Evolutionary conservation across 1,284 basidiomycete genomes (phyloP), one percentile per base, ranked within the genome.

Genomic region (Fomitopsis palustris): DNA sequence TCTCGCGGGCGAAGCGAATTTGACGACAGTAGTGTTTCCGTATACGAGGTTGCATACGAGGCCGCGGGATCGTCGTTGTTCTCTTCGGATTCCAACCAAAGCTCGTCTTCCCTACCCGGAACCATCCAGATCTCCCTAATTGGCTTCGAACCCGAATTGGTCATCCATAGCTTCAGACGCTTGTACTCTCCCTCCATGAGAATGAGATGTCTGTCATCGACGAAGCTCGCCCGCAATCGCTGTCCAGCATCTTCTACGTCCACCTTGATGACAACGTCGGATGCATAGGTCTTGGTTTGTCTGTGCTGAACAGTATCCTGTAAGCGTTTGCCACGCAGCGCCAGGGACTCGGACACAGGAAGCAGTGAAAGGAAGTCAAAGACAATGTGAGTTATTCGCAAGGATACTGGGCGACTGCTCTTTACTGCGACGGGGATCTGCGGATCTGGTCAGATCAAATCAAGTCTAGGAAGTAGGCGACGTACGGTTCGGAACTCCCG

Each of bases 121-220:
- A 92, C 75, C 57, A 90, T 69, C 90, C 90, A 93, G 31, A 89
- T 67, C 62, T 92, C 90, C 19, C 72, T 73, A 29, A 93, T 81
- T 17, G 77, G 67, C 47, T 72, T 76, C 14, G 72, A 75, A 4
- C 91, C 90, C 7, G 76, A 70, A 67, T 92, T 93, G 21, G 78
- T 81, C 49, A 93, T 69, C 77, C 79, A 81, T 25, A 92, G 61
- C 29, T 71, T 73, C 69, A 86, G 74, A 12, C 70, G 61, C 63
- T 76, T 81, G 58, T 75, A 78, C 69, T 93, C 90, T 8, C 90
- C 90, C 67, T 90, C 81, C 37, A 76, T 74, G 23, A 92, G 72
- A 7, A 77, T 69, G 9, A 86, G 71, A 19, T 70, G 75, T 21
- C 77, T 76, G 59, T 83, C 80, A 47, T 85, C 81, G 21, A 82